Base-by-base conservation (phyloP, 257 asterid genomes). In the Fraxinus excelsior region DNA sequence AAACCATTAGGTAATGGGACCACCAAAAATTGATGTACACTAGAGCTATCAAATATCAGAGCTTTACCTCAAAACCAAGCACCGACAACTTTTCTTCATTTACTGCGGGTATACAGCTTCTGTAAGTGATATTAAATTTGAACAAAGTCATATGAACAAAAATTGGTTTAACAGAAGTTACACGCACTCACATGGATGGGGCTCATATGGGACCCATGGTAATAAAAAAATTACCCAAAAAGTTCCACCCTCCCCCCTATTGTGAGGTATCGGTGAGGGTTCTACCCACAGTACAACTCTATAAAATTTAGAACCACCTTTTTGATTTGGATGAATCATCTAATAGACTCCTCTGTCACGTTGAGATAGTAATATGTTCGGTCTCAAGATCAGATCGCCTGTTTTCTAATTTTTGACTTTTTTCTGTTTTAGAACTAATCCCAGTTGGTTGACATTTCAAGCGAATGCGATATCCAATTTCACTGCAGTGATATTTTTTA, bases 391-490 rank as follows among this genome's bases (percentile, higher is more conserved):
- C 84, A 76, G 95, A 90, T 67, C 97, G 89, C 46, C 78, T 79
- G 71, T 85, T 86, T 62, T 81, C 83, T 65, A 21, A 71, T 62
- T 89, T 87, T 62, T 72, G 60, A 60, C 29, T 81, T 58, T 86
- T 81, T 67, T 82, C 76, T 42, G 84, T 88, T 80, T 90, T 77
- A 10, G 89, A 77, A 73, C 31, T 81, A 73, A 88, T 78, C 73
- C 81, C 87, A 71, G 78, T 74, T 40, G 89, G 86, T 76, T 81
- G 82, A 86, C 99, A 95, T 82, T 93, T 91, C 78, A 95, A 85
- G 49, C 97, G 97, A 74, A 95, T 91, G 76, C 96, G 98, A 78
- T 95, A 95, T 78, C 91, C 97, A 82, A 98, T 95, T 88, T 95
- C 99, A 49, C 96, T 91, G 75, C 99, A 95, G 23, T 90, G 91